Base-by-base conservation (phyloP, 441 rosid genomes). In the Adansonia rubrostipa region DNA sequence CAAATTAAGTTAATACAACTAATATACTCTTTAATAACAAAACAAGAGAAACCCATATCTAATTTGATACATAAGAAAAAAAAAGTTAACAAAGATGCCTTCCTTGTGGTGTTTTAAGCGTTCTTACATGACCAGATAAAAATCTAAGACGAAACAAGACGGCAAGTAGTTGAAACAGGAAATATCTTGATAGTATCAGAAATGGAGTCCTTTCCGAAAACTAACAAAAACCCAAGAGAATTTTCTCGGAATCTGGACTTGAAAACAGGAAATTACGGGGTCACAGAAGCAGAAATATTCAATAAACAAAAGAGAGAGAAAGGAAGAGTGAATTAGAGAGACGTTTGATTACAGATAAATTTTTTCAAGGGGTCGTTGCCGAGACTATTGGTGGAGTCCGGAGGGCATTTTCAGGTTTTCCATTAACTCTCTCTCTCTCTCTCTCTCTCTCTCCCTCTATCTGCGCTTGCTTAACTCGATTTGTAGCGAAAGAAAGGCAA, bases 231-330 rank as follows among this genome's bases (percentile, higher is more conserved):
- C 48, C 75, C 63, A 78, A 33, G 45, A 24, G 64, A 66, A 67
- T 11, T 77, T 10, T 64, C 73, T 9, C 9, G 53, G 69, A 84
- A 63, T 79, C 62, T 15, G 63, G 68, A 22, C 6, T 42, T 66
- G 77, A 79, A 76, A 71, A 9, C 3, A 9, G 58, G 50, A 8
- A 75, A 56, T 28, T 70, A 28, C 50, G 53, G 19, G 44, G 9
- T 20, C 61, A 60, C n/a, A 65, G 70, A 47, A 50, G 76, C 65
- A 74, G 51, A 75, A 75, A 56, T 70, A 63, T 63, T 19, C 22
- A 69, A 70, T 76, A 75, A 9, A 28, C 22, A 61, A 15, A n/a
- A 62, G 14, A 22, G 77, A 74, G 44, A 74, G 56, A 73, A 19
- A 4, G 22, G 40, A 17, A 72, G 7, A 36, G 40, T 36, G 8